Evolutionary conservation across 75 land plant genomes (phyloP).

Genomic region (Selaginella moellendorffii): DNA sequence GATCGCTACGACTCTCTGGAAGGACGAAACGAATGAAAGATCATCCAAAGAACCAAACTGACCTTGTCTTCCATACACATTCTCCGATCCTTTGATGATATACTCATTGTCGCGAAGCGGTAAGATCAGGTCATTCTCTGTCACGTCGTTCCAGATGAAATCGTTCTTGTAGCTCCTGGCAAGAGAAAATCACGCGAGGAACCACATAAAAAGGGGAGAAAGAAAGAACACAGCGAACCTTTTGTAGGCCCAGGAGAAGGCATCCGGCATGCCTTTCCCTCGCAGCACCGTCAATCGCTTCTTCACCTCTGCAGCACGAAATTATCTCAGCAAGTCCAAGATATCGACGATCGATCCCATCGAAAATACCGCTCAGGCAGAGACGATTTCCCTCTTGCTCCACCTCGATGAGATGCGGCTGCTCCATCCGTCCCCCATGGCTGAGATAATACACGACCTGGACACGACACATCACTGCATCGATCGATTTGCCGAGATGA

Average conservation of each 20-base stretch:
- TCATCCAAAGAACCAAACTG: too few relatives aligned
- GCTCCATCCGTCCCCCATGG: background rate
- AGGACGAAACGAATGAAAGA: too few relatives aligned
- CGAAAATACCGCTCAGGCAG: background rate
- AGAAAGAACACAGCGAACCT: background rate
- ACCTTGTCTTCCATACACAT: background rate
- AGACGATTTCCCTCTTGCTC: background rate
- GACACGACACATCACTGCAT: background rate
- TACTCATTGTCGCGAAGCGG: slow-evolving; percentile 1
- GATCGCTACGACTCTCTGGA: background rate
- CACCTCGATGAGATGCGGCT: background rate
- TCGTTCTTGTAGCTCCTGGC: slow-evolving; percentile 11
- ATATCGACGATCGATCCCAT: background rate
- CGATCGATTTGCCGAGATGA: too few relatives aligned
- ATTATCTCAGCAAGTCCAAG: too few relatives aligned
- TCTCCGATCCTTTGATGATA: background rate
- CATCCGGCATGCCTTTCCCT: slow-evolving; percentile 13
- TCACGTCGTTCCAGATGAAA: slow-evolving; percentile 10
- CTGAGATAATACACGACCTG: background rate
- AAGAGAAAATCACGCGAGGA: too few relatives aligned
- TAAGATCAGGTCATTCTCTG: slow-evolving; percentile 10
- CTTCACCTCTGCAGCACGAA: slow-evolving; percentile 8
- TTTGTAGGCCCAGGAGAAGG: slow-evolving; percentile 15
- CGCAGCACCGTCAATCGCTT: slow-evolving; percentile 13
- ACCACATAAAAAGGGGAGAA: background rate